phyloP scores from a whole-genome alignment of 495 filamentous ascomycete species.

The Aspergillus conjunctus region DNA sequence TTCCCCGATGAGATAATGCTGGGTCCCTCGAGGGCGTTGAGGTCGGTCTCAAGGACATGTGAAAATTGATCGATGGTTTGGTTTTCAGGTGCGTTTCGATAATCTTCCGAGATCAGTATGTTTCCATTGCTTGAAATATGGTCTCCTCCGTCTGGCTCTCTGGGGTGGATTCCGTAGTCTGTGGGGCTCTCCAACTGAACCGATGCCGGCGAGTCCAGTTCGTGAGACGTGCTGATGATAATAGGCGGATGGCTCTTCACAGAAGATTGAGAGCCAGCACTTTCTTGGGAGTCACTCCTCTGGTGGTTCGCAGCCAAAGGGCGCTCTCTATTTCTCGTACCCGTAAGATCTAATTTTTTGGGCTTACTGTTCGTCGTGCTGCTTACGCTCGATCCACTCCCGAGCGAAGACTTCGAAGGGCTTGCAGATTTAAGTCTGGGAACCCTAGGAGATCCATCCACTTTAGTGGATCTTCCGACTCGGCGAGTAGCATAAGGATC shows the following conservation, averaged over 20 bases:
- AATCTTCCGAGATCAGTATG: not conserved
- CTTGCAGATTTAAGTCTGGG: slow-evolving; percentile 33
- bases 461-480: slow-evolving; percentile 34
- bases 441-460: slow-evolving; percentile 47
- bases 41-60: not conserved
- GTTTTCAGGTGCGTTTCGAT: not conserved
- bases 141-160: slow-evolving; percentile 8
- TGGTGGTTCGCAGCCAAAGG: slow-evolving; percentile 25
- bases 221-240: slow-evolving; percentile 59
- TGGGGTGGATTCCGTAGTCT: slow-evolving; percentile 25
- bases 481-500: slow-evolving; percentile 55
- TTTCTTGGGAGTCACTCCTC: slow-evolving; percentile 36
- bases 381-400: not conserved
- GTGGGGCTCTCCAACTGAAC: slow-evolving; percentile 33
- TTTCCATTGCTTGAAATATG: slow-evolving; percentile 5
- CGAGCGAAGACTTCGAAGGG: slow-evolving; percentile 27
- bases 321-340: slow-evolving; percentile 33
- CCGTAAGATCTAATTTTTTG: slow-evolving; percentile 44
- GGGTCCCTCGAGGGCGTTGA: not conserved
- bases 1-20: not conserved
- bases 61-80: not conserved
- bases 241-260: slow-evolving; percentile 35
- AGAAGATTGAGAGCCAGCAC: not conserved
- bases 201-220: slow-evolving; percentile 51
- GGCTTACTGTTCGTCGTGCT: slow-evolving; percentile 37